Percentiles rank a stretch among this genome's conserved stretches.
These are phyloP conservation scores for Carex cristatella DNA, from an alignment of 176 grass and related monocot genomes.

Conservation along the genomic window DNA sequence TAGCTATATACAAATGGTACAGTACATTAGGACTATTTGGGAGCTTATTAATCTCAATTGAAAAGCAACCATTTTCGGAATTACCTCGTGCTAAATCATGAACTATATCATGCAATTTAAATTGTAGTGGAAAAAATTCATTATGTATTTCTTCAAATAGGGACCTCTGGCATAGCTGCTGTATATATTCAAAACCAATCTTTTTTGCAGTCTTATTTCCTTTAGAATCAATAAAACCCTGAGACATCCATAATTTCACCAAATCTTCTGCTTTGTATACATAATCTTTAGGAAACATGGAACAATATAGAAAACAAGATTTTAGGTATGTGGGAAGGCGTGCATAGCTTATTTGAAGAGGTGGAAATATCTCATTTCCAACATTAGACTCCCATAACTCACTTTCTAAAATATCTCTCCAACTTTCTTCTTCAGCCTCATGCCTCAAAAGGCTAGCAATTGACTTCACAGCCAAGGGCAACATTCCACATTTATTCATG, in stretches of 20 bases:
- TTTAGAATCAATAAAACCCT: no score
- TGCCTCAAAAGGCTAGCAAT: neutral
- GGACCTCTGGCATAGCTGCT: neutral
- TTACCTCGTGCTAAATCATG: slow-evolving; percentile 26
- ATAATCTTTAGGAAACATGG: no score
- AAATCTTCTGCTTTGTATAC: no score
- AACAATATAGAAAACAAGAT: no score
- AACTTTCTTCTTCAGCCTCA: neutral
- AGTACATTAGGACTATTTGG: neutral
- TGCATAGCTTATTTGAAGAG: neutral
- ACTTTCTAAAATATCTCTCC: neutral
- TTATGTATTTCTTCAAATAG: neutral
- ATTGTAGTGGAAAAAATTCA: neutral
- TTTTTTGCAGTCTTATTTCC: no score
- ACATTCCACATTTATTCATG: neutral
- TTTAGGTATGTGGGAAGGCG: neutral
- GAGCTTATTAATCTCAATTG: neutral
- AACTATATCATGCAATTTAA: slow-evolving; percentile 28
- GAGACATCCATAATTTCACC: no score
- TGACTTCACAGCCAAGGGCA: neutral
- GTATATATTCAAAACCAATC: no score
- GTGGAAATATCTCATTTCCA: neutral
- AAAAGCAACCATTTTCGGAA: slow-evolving; percentile 6
- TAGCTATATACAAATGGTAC: neutral
- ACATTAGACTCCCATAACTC: neutral